These are phyloP conservation scores for Pseudozyma hubeiensis DNA, from an alignment of 1,284 basidiomycete species.

Conservation along the genomic window DNA sequence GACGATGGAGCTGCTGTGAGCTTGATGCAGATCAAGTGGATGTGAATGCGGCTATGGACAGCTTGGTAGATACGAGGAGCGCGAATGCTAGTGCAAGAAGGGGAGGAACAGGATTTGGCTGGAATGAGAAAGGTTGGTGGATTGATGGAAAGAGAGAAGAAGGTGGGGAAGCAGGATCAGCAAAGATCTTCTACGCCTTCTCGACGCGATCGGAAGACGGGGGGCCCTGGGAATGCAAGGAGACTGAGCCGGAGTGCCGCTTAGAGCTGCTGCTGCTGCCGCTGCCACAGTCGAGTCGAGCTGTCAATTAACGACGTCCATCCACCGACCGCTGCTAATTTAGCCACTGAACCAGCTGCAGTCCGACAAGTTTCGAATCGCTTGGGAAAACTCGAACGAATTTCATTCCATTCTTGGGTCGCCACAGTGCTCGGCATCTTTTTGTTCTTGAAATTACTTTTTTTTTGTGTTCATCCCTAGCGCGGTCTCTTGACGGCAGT, in stretches of 20 bases:
- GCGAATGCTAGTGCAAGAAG: neutral
- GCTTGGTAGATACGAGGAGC: neutral
- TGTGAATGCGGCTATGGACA: neutral
- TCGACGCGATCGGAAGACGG: slow-evolving; percentile 29
- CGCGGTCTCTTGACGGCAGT: slow-evolving; percentile 9
- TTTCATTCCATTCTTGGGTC: too few species aligned
- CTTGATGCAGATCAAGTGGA: too few species aligned
- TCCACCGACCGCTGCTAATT: too few species aligned
- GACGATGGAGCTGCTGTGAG: neutral
- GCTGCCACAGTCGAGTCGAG: neutral
- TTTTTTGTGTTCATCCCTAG: slow-evolving; percentile 12
- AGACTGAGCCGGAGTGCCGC: neutral
- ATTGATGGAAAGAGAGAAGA: slow-evolving; percentile 20
- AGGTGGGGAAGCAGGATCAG: slow-evolving; percentile 15
- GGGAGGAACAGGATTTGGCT: neutral
- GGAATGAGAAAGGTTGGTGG: neutral
- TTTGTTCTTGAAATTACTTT: neutral
- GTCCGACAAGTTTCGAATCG: too few species aligned
- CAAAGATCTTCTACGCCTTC: slow-evolving; percentile 2
- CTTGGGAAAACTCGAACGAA: too few species aligned
- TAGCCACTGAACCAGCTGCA: too few species aligned
- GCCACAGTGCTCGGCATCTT: too few species aligned
- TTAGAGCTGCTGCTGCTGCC: too few species aligned
- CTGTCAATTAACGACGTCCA: too few species aligned
- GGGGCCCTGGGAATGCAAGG: slow-evolving; percentile 23